phyloP scores from a whole-genome alignment of 192 early-diverging fungal genomes.

The Spinellus fusiger region DNA sequence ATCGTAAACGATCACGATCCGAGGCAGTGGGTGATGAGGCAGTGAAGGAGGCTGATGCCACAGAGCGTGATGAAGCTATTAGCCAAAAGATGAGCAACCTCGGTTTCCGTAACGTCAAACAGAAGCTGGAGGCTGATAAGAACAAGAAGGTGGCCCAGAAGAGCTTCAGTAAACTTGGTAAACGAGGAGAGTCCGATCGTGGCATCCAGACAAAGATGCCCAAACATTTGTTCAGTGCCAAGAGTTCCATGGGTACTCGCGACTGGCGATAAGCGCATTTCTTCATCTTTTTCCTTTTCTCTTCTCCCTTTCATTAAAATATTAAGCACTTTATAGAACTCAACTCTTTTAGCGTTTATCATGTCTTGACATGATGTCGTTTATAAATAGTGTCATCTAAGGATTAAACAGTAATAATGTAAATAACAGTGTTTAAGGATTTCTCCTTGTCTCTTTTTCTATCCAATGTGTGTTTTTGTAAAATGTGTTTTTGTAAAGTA shows the following conservation, averaged over 20 bases:
- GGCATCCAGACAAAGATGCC: slow-evolving; percentile 90
- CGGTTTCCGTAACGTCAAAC: slow-evolving; percentile 65
- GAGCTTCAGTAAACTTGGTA: slow-evolving; percentile 68
- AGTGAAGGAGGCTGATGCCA: slow-evolving; percentile 55
- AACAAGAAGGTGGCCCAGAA: slow-evolving; percentile 70
- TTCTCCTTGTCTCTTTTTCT: too few relatives aligned
- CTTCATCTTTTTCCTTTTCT: background rate
- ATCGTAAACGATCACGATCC: slow-evolving; percentile 69
- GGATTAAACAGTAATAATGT: too few relatives aligned
- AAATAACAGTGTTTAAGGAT: too few relatives aligned
- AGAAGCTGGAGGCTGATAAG: slow-evolving; percentile 68
- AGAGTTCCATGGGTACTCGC: slow-evolving; percentile 74
- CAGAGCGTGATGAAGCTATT: slow-evolving; percentile 51
- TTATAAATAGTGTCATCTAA: too few relatives aligned
- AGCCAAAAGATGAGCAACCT: slow-evolving; percentile 62
- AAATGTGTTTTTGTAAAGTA: too few relatives aligned
- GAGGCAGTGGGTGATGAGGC: slow-evolving; percentile 63
- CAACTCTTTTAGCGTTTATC: too few relatives aligned
- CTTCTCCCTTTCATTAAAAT: too few relatives aligned
- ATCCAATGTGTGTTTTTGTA: too few relatives aligned
- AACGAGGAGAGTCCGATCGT: slow-evolving; percentile 91
- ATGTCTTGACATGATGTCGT: too few relatives aligned
- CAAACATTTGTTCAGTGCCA: slow-evolving; percentile 95
- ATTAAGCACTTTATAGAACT: too few relatives aligned
- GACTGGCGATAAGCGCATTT: slow-evolving; percentile 67